Evolutionary conservation across 768 basidiomycete genomes (phyloP).

Genomic region (Heimioporus sp.): DNA sequence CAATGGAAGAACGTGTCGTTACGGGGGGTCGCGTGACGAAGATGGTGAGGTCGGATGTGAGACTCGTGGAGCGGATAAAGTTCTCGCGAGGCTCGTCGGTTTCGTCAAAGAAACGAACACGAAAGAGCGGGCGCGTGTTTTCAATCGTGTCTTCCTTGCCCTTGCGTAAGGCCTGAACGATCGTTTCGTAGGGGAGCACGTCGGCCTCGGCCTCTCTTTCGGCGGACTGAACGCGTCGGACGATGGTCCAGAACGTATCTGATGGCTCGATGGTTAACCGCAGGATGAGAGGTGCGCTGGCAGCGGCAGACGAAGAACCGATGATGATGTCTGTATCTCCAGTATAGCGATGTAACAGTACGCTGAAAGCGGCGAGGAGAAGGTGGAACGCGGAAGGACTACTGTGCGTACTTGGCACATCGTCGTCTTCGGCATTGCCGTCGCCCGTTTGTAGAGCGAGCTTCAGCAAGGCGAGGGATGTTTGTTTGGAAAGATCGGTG

Average conservation of each 20-base stretch:
- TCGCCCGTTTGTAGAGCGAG: conserved; percentile 72
- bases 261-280: conserved; percentile 78
- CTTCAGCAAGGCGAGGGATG: conserved; percentile 77
- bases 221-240: conserved; percentile 79
- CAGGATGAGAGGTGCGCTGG: conserved; percentile 78
- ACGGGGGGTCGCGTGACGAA: conserved; percentile 76
- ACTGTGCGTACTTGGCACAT: conserved; percentile 34
- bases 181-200: conserved; percentile 74
- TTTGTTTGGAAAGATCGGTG: conserved; percentile 68
- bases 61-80: conserved; percentile 75
- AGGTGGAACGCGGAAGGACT: conserved; percentile 87
- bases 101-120: conserved; percentile 96
- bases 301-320: conserved; percentile 77
- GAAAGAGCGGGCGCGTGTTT: conserved; percentile 64
- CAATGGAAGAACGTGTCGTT: conserved; percentile 65
- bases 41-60: conserved; percentile 91
- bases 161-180: conserved; percentile 66
- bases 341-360: conserved; percentile 91
- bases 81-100: conserved; percentile 70
- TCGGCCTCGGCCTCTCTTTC: conserved; percentile 83
- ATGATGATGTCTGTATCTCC: conserved; percentile 94
- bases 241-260: conserved; percentile 88
- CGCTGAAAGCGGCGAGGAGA: conserved; percentile 86
- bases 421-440: conserved; percentile 49
- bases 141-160: conserved; percentile 60